Percentiles rank a stretch among this genome's conserved stretches.
These are phyloP conservation scores for Penicillium sp. DNA, from an alignment of 2,329 filamentous ascomycete genomes.

Conservation along the genomic window DNA sequence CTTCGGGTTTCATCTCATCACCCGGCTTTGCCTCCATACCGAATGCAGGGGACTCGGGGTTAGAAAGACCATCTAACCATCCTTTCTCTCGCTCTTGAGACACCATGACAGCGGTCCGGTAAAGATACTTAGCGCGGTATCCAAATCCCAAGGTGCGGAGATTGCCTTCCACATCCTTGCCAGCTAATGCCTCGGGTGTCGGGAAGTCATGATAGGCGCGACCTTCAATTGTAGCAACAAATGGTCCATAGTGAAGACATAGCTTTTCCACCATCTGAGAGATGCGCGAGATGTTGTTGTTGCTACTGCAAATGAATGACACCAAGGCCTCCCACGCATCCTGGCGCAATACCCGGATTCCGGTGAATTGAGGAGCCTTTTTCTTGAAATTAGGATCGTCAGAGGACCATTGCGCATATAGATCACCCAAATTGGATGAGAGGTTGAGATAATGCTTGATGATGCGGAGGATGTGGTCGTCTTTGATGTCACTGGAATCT, in stretches of 20 bases:
- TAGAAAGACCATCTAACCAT: conserved; percentile 78
- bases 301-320: conserved; percentile 96
- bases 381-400: conserved; percentile 85
- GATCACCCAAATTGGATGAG: conserved; percentile 66
- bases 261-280: conserved; percentile 96
- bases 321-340: conserved; percentile 94
- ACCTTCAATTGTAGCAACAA: conserved; percentile 69
- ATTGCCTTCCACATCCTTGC: conserved; percentile 72
- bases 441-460: conserved; percentile 87
- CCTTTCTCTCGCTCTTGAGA: conserved; percentile 63
- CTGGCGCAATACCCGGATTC: conserved; percentile 88
- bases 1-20: conserved; percentile 50
- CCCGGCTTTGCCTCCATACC: conserved; percentile 46
- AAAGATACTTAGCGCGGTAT: conserved; percentile 90
- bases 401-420: conserved; percentile 86
- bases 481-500: conserved; percentile 13
- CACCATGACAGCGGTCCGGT: conserved; percentile 77
- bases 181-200: conserved; percentile 68
- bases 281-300: conserved; percentile 95
- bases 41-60: conserved; percentile 68
- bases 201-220: conserved; percentile 87
- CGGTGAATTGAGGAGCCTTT: conserved; percentile 81
- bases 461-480: conserved; percentile 71
- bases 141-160: conserved; percentile 86
- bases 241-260: conserved; percentile 78